Evolutionary conservation across 2,329 filamentous ascomycete genomes (phyloP).

Genomic region (Arachnomyces sp.): DNA sequence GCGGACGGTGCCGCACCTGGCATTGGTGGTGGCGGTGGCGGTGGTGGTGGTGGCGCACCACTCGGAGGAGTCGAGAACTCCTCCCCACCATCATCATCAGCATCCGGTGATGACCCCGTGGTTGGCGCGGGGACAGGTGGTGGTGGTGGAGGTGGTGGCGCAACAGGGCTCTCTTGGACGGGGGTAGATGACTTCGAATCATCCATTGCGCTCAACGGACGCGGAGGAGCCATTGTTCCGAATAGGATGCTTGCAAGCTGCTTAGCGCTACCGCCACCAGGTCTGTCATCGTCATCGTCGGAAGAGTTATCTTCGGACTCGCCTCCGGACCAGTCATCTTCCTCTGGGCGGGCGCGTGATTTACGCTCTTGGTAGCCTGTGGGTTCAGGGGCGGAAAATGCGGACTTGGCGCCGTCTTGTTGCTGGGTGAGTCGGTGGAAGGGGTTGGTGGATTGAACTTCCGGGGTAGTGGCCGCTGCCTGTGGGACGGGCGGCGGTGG

Average conservation of each 20-base stretch:
- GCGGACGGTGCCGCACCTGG: slow-evolving; percentile 22
- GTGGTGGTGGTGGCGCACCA: slow-evolving; percentile 39
- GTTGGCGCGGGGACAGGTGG: slow-evolving; percentile 29
- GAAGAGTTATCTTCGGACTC: slow-evolving; percentile 69
- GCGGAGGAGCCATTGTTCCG: slow-evolving; percentile 89
- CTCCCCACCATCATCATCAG: neutral
- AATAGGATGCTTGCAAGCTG: slow-evolving; percentile 92
- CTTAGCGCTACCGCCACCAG: slow-evolving; percentile 75
- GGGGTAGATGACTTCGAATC: slow-evolving; percentile 45
- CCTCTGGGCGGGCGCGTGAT: slow-evolving; percentile 51
- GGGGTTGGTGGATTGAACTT: slow-evolving; percentile 77
- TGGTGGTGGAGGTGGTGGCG: slow-evolving; percentile 42
- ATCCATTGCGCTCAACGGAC: slow-evolving; percentile 75
- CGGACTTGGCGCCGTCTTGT: slow-evolving; percentile 42
- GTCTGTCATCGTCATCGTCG: slow-evolving; percentile 66
- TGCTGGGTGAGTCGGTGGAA: slow-evolving; percentile 81
- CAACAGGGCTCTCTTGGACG: slow-evolving; percentile 31
- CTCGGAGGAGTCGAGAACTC: slow-evolving; percentile 31
- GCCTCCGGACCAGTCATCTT: slow-evolving; percentile 67
- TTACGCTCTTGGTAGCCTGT: slow-evolving; percentile 38
- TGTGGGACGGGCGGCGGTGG: slow-evolving; percentile 39
- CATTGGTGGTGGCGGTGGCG: slow-evolving; percentile 31
- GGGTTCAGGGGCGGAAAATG: slow-evolving; percentile 41
- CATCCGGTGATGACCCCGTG: slow-evolving; percentile 34
- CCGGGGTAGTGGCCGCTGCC: slow-evolving; percentile 30